Conservation (phyloP, 73 alveolate genomes). For the Effrenium voratum region DNA sequence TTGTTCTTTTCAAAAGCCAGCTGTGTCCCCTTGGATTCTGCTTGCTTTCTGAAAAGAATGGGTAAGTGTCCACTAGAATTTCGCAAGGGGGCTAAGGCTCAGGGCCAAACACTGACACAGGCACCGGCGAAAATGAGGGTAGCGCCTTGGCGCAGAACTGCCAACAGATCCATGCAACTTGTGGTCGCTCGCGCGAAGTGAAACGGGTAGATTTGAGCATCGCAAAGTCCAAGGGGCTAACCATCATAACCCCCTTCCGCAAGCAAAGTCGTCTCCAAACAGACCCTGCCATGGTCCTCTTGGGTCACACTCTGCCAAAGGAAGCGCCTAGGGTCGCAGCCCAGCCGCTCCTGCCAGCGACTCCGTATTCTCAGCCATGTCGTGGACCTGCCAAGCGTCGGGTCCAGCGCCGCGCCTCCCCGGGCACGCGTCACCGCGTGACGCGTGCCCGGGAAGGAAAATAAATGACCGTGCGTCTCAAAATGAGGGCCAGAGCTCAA, state of each 20-base stretch:
- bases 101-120: constrained; percentile 27
- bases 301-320: neutral
- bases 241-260: no score
- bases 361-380: constrained; percentile 39
- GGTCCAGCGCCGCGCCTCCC: no score
- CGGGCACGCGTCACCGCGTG: no score
- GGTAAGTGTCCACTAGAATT: neutral
- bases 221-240: no score
- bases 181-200: no score
- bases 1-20: neutral
- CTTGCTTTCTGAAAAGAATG: neutral
- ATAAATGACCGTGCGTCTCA: no score
- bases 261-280: no score
- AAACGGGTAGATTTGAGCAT: no score
- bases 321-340: neutral
- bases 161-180: no score
- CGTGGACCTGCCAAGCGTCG: constrained; percentile 69
- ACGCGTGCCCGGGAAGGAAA: no score
- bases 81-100: neutral
- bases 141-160: constrained; percentile 59
- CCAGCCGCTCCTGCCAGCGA: constrained; percentile 79
- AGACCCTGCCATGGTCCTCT: no score
- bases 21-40: neutral
- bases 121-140: constrained; percentile 65
- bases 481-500: no score